Base-by-base conservation (phyloP, 805 yeast species). In the Saccharomycopsis sp. region DNA sequence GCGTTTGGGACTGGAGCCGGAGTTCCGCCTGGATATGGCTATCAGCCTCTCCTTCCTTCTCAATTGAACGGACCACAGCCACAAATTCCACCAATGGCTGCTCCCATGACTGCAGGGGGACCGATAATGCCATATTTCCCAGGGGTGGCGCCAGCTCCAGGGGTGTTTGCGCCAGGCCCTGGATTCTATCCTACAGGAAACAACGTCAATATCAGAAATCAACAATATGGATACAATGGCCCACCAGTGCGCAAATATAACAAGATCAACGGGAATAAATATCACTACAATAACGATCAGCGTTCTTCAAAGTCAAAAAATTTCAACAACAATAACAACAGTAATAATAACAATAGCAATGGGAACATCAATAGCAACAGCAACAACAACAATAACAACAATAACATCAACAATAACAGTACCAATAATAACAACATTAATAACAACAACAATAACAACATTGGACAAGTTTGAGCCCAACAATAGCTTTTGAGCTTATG, bases 401-500 rank as follows among this genome's bases (percentile, higher is more conserved):
- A 37, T 37, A 40, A 40, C 52, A 52, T n/a, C 52, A 52, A 53
- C 16, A 53, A 53, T 20, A 53, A 24, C 20, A 40, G 8, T n/a
- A n/a, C n/a, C n/a, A 29, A 29, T 7, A 12, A 12, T 29, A 8
- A 8, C 29, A n/a, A 52, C n/a, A n/a, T n/a, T 18, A 41, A 37
- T 37, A 40, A 40, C 52, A 52, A 18, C 52, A 52, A 53, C 16
- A 53, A 53, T 20, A 53, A 24, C 20, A 40, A 18, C 37, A 55
- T 20, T 16, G 20, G 34, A 53, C 44, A 29, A 51, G 34, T 21
- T 34, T 44, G 52, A 53, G 48, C 15, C 15, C n/a, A 34, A 56
- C 46, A 47, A 34, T 56, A 34, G 34, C 23, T 34, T 24, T 34
- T 24, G 37, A 24, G 34, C 23, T 18, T 21, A 40, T 56, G 48